phyloP scores from a whole-genome alignment of 306 rosid species.

The Inga leiocalycina region DNA sequence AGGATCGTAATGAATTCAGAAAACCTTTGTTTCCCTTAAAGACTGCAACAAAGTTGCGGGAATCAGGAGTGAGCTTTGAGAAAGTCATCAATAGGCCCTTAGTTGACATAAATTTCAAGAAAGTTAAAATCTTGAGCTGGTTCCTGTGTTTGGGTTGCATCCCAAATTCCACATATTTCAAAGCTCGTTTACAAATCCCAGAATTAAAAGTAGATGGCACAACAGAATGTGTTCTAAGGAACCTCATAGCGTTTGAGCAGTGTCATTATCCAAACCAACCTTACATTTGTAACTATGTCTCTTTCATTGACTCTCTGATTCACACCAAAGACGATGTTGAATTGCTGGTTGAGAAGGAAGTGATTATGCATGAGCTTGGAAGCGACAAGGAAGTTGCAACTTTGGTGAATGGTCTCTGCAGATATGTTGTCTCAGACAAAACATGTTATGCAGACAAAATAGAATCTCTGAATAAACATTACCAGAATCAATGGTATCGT shows the following conservation, averaged over 20 bases:
- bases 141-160: background rate
- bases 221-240: background rate
- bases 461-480: background rate
- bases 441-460: background rate
- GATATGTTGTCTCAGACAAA: background rate
- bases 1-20: too few relatives aligned
- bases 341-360: slow-evolving; percentile 4
- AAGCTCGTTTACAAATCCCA: background rate
- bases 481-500: background rate
- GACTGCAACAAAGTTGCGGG: background rate
- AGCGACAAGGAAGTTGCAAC: background rate
- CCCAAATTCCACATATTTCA: background rate
- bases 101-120: background rate
- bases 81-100: background rate
- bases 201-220: background rate
- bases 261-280: background rate
- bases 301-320: background rate
- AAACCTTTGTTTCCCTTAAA: background rate
- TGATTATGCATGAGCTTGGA: background rate
- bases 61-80: slow-evolving; percentile 10
- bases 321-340: background rate
- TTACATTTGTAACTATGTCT: slow-evolving; percentile 1
- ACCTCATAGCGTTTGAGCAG: background rate
- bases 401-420: background rate
- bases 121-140: background rate